Base-by-base conservation (phyloP, 768 basidiomycete species). In the Leucogyrophana mollusca region DNA sequence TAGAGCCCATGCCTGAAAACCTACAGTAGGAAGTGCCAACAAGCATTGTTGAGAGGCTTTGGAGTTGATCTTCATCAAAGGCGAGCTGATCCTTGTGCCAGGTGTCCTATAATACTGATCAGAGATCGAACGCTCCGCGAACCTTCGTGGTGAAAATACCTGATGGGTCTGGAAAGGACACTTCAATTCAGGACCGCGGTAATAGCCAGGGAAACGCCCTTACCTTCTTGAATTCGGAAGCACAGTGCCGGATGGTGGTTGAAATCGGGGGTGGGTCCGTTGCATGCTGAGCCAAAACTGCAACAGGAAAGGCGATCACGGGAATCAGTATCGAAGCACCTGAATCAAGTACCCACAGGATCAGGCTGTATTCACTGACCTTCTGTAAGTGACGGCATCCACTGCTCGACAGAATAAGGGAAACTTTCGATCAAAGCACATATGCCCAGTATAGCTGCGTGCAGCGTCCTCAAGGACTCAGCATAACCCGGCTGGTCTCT, bases 391-490 rank as follows among this genome's bases (percentile, higher is more conserved):
- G 85, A 71, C 23, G 87, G 87, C 79, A 95, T 85, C 87, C 94
- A 98, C 52, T 84, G 82, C 58, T 95, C 95, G 11, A 97, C 87
- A 2, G 93, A 94, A 67, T 96, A 96, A 0, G 95, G 95, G 62
- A 89, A 95, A 47, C 93, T 94, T 56, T 94, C 90, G 25, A 98
- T 82, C 24, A 98, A 72, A 4, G 95, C 91, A 53, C 90, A 91
- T 35, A 94, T 83, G n/a, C 95, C 95, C 39, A 98, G 75, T 47
- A 98, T 88, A 2, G 93, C 93, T 23, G 90, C 90, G 61, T 96
- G 93, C 46, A 94, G 73, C 39, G 77, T 75, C 37, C 83, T 79
- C 54, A 94, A 62, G 10, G 81, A 75, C 45, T 83, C 81, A n/a
- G 83, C 77, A 58, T 94, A 94, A 13, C 69, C 61, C 32, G 85